These are phyloP conservation scores for Venturia aucupariae DNA, from an alignment of 2,329 filamentous ascomycete genomes.

Conservation along the genomic window DNA sequence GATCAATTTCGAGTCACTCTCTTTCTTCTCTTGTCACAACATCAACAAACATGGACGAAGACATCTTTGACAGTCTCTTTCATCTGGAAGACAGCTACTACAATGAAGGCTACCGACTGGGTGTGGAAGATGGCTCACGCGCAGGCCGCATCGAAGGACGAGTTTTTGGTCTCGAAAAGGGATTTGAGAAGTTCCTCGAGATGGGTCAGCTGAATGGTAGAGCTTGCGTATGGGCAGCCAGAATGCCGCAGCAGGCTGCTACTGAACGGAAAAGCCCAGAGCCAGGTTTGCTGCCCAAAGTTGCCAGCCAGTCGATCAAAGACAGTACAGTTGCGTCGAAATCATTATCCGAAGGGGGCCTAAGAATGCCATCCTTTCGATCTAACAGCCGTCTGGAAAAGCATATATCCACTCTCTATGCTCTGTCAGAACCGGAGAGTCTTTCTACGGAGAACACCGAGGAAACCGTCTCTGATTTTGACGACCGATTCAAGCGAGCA, in stretches of 20 bases:
- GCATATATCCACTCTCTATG: slow-evolving; percentile 66
- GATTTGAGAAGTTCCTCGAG: slow-evolving; percentile 84
- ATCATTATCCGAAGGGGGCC: slow-evolving; percentile 1
- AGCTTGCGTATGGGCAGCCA: slow-evolving; percentile 73
- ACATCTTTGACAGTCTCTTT: slow-evolving; percentile 48
- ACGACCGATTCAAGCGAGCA: slow-evolving; percentile 77
- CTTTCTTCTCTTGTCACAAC: not conserved
- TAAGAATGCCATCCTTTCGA: slow-evolving; percentile 37
- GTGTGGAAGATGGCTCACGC: slow-evolving; percentile 62
- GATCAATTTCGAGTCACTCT: not conserved
- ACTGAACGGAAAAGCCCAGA: slow-evolving; percentile 4
- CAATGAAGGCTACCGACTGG: slow-evolving; percentile 68
- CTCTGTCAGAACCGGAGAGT: slow-evolving; percentile 68
- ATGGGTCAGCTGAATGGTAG: slow-evolving; percentile 71
- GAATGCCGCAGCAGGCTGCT: slow-evolving; percentile 37
- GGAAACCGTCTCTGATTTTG: slow-evolving; percentile 82
- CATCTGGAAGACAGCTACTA: slow-evolving; percentile 64
- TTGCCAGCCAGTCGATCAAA: slow-evolving; percentile 8
- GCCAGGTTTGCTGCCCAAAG: not conserved
- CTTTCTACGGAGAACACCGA: slow-evolving; percentile 76
- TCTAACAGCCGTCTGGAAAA: slow-evolving; percentile 60
- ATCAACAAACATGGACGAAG: slow-evolving; percentile 19
- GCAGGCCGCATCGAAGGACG: slow-evolving; percentile 82
- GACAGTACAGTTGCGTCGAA: not conserved
- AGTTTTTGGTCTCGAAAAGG: slow-evolving; percentile 81